Base-by-base conservation (phyloP, 73 alveolate genomes). In the Symbiodinium natans region DNA sequence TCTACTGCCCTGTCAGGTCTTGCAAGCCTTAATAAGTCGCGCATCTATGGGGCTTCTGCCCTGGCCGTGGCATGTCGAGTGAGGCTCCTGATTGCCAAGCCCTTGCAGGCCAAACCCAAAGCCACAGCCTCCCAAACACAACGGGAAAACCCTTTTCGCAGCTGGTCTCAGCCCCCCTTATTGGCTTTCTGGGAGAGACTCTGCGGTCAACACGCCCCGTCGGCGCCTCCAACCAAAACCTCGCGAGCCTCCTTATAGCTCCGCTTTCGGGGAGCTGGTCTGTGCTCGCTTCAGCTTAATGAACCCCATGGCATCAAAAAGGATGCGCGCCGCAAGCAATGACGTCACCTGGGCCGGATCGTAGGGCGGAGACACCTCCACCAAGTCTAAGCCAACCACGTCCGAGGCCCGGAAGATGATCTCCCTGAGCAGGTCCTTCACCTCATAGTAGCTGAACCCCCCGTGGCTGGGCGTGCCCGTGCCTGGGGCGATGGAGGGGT, bases 401-500 rank as follows among this genome's bases (percentile, higher is more conserved):
- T 39, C 59, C 83, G 63, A 74, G 77, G 68, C 82, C 25, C 63
- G 25, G 83, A 29, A 33, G 73, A 77, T 75, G 34, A 92, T 52
- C 41, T 33, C 83, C 33, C 90, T 77, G 82, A 90, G 56, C 46
- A 90, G 48, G 97, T 90, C 97, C 98, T 92, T 92, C 31, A 92
- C 98, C 83, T 92, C 98, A 41, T 92, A 92, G 92, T 92, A 92
- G 33, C 82, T 74, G 74, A 92, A 92, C 23, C 98, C 98, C 33
- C 98, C 98, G 36, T 92, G 98, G 43, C 98, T 92, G 59, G 98
- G 98, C n/a, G 98, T 92, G 15, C 98, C 98, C 1, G 98, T 92
- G 27, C 98, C 98, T 2, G 98, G 98, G 15, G 98, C 98, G 34
- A 92, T 92, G 90, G 98, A 92, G 25, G 98, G 98, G 43, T 92